Percentiles rank a stretch among this genome's conserved stretches.
These are phyloP conservation scores for Lonicera japonica DNA, from an alignment of 129 eudicot species.

Conservation along the genomic window DNA sequence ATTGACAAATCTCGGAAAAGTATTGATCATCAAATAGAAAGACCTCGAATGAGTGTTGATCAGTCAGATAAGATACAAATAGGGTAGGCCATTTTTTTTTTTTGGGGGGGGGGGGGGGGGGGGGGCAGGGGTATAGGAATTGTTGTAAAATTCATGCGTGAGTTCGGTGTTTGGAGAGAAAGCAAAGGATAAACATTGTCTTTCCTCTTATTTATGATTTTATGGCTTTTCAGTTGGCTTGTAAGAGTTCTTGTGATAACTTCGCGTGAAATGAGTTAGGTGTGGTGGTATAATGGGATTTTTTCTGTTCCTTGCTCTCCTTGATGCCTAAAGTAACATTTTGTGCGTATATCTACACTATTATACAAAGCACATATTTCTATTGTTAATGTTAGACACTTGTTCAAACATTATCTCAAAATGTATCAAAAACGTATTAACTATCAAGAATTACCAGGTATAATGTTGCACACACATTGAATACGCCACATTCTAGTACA, in stretches of 20 bases:
- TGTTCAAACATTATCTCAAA: no score
- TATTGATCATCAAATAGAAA: slow-evolving; percentile 48
- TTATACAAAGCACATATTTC: no score
- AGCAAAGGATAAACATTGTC: not conserved
- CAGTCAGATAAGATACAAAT: slow-evolving; percentile 54
- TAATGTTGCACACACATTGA: no score
- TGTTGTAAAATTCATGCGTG: slow-evolving; percentile 31
- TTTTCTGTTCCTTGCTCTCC: not conserved
- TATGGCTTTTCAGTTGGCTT: slow-evolving; percentile 5
- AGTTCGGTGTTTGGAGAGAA: slow-evolving; percentile 29
- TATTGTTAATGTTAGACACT: no score
- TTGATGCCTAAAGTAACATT: no score
- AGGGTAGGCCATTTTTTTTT: slow-evolving; percentile 26
- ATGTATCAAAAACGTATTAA: no score
- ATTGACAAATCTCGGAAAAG: slow-evolving; percentile 26
- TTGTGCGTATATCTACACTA: no score
- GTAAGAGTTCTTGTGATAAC: slow-evolving; percentile 2
- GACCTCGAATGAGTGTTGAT: slow-evolving; percentile 81
- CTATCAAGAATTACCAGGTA: no score
- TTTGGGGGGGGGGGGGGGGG: no score
- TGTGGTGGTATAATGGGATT: slow-evolving; percentile 11
- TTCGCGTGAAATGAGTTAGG: slow-evolving; percentile 7
- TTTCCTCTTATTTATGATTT: slow-evolving; percentile 1
- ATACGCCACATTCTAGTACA: no score
- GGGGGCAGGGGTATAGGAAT: no score